phyloP scores from a whole-genome alignment of 371 early-diverging fungal species.

The Apophysomyces ossiformis region DNA sequence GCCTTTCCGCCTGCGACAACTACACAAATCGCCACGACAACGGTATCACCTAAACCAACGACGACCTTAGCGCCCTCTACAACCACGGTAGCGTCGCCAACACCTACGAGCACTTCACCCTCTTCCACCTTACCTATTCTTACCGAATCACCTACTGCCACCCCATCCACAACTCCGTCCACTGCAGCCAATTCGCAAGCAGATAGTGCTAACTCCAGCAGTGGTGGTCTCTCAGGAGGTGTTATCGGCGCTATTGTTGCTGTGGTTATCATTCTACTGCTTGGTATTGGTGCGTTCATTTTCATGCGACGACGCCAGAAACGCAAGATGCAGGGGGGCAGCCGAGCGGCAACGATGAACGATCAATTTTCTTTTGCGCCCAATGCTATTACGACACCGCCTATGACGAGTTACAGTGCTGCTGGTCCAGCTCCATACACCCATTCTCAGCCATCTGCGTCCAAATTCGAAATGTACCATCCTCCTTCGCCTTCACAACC shows the following conservation, averaged over 20 bases:
- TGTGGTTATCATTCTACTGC: conserved; percentile 19
- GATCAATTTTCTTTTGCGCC: neutral
- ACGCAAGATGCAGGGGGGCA: conserved; percentile 1
- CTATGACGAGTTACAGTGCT: conserved; percentile 7
- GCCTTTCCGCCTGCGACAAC: too few relatives aligned
- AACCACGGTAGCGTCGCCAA: too few relatives aligned
- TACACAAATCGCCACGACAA: too few relatives aligned
- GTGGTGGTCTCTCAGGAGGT: conserved; percentile 16
- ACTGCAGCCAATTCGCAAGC: neutral
- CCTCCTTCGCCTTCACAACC: too few relatives aligned
- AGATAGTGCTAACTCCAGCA: neutral
- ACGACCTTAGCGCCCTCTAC: too few relatives aligned
- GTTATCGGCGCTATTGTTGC: conserved; percentile 31
- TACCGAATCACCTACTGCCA: neutral
- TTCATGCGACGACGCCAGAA: conserved; percentile 23
- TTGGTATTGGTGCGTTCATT: conserved; percentile 24
- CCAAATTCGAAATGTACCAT: neutral
- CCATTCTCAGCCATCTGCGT: neutral
- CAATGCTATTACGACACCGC: conserved; percentile 13
- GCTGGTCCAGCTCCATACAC: conserved; percentile 13
- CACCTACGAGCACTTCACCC: neutral
- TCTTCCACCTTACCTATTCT: neutral
- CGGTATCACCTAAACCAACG: too few relatives aligned
- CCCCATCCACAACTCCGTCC: neutral
- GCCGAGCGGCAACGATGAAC: conserved; percentile 11